These are phyloP conservation scores for Chaetomidium leptoderma DNA, from an alignment of 495 filamentous ascomycete species.

Conservation along the genomic window DNA sequence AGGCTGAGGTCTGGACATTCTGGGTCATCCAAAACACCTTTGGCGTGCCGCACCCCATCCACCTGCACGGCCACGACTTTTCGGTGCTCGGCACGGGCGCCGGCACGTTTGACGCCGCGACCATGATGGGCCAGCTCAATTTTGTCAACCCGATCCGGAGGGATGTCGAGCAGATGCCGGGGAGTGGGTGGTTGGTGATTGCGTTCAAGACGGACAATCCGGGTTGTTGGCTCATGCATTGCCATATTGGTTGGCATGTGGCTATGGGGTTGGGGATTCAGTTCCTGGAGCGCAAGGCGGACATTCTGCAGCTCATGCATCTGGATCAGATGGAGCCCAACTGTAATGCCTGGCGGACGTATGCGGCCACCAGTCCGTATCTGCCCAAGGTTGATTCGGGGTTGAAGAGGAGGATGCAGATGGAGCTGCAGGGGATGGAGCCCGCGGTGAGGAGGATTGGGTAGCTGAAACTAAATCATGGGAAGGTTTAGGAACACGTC, in stretches of 20 bases:
- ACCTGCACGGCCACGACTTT: slow-evolving; percentile 60
- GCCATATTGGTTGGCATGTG: slow-evolving; percentile 53
- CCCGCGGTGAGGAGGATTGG: slow-evolving; percentile 3
- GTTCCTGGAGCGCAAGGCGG: slow-evolving; percentile 39
- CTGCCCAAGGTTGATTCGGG: neutral
- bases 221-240: slow-evolving; percentile 45
- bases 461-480: too few species aligned
- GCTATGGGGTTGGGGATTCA: slow-evolving; percentile 43
- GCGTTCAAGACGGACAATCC: slow-evolving; percentile 48
- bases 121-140: slow-evolving; percentile 28
- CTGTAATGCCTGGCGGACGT: neutral
- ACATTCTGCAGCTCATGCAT: neutral
- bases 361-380: slow-evolving; percentile 1
- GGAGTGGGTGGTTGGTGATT: slow-evolving; percentile 35
- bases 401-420: neutral
- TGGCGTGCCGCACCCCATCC: slow-evolving; percentile 45
- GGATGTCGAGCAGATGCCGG: slow-evolving; percentile 42
- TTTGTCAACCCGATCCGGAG: slow-evolving; percentile 36
- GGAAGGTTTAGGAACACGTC: too few species aligned
- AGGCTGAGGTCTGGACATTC: slow-evolving; percentile 26
- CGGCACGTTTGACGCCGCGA: slow-evolving; percentile 33
- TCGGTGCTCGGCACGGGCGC: slow-evolving; percentile 47
- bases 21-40: slow-evolving; percentile 38
- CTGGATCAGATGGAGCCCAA: slow-evolving; percentile 1
- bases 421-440: neutral